These are phyloP conservation scores for Monosporascus sp. DNA, from an alignment of 2,329 filamentous ascomycete species.

Conservation along the genomic window DNA sequence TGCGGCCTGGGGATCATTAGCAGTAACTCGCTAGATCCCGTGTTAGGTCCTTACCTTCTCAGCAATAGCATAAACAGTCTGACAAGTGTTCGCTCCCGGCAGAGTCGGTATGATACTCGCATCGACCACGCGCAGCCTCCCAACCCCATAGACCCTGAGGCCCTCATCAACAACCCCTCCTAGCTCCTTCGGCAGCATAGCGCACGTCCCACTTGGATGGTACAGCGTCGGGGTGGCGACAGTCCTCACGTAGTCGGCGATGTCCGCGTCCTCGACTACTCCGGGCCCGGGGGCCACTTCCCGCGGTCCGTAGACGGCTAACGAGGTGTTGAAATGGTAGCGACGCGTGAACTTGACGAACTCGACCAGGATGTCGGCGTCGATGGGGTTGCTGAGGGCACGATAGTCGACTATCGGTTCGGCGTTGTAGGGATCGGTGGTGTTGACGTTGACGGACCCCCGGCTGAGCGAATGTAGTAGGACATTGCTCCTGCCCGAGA, in stretches of 20 bases:
- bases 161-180: constrained; percentile 40
- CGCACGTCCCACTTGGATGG: constrained; percentile 37
- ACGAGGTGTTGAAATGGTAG: constrained; percentile 31
- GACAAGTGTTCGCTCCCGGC: constrained; percentile 41
- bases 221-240: constrained; percentile 26
- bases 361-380: constrained; percentile 32
- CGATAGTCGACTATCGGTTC: constrained; percentile 35
- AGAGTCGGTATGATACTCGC: constrained; percentile 42
- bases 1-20: constrained; percentile 9
- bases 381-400: constrained; percentile 32
- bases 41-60: constrained; percentile 33
- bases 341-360: constrained; percentile 31
- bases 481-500: constrained; percentile 22
- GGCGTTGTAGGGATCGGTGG: constrained; percentile 30
- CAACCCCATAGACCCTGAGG: constrained; percentile 41
- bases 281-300: constrained; percentile 28
- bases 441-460: constrained; percentile 32
- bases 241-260: constrained; percentile 19
- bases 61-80: constrained; percentile 46
- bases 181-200: constrained; percentile 38
- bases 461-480: constrained; percentile 31
- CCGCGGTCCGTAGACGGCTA: constrained; percentile 26
- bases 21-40: background rate
- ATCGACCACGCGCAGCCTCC: constrained; percentile 40
- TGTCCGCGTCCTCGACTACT: constrained; percentile 27